These are phyloP conservation scores for Thozetella sp. DNA, from an alignment of 495 filamentous ascomycete species.

Conservation along the genomic window DNA sequence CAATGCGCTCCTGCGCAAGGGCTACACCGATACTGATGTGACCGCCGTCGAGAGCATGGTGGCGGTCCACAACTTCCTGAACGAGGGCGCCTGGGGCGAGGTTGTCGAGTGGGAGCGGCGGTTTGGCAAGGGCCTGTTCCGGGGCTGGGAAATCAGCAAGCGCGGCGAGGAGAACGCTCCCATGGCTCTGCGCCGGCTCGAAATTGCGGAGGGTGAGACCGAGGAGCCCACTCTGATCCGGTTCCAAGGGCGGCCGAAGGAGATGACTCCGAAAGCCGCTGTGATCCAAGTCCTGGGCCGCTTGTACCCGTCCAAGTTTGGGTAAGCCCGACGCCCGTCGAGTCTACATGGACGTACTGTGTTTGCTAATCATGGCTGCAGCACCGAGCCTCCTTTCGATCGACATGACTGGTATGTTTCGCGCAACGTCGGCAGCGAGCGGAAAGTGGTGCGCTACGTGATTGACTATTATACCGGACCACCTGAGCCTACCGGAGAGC, in stretches of 20 bases:
- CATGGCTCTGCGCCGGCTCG: slow-evolving; percentile 27
- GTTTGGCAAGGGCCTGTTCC: slow-evolving; percentile 69
- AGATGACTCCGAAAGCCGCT: slow-evolving; percentile 86
- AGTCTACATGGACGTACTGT: background rate
- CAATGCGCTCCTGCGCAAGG: slow-evolving; percentile 94
- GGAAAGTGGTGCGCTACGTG: slow-evolving; percentile 85
- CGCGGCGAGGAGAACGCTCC: slow-evolving; percentile 65
- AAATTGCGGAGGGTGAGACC: slow-evolving; percentile 33
- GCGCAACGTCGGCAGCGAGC: slow-evolving; percentile 59
- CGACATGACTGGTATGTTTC: slow-evolving; percentile 96
- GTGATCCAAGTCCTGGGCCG: slow-evolving; percentile 76
- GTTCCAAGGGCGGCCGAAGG: slow-evolving; percentile 86
- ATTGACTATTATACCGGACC: slow-evolving; percentile 96
- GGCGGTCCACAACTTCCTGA: slow-evolving; percentile 94
- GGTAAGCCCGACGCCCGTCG: slow-evolving; percentile 43
- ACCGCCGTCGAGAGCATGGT: slow-evolving; percentile 98
- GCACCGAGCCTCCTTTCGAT: slow-evolving; percentile 88
- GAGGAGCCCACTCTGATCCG: slow-evolving; percentile 70
- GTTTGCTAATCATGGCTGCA: slow-evolving; percentile 25
- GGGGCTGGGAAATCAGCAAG: slow-evolving; percentile 75
- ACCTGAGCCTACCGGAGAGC: slow-evolving; percentile 86
- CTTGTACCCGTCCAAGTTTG: slow-evolving; percentile 79
- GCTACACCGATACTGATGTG: slow-evolving; percentile 89
- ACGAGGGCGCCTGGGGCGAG: slow-evolving; percentile 95
- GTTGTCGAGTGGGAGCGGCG: slow-evolving; percentile 89